Conservation (phyloP, 108 stramenopile species). For the Tribonema minus region DNA sequence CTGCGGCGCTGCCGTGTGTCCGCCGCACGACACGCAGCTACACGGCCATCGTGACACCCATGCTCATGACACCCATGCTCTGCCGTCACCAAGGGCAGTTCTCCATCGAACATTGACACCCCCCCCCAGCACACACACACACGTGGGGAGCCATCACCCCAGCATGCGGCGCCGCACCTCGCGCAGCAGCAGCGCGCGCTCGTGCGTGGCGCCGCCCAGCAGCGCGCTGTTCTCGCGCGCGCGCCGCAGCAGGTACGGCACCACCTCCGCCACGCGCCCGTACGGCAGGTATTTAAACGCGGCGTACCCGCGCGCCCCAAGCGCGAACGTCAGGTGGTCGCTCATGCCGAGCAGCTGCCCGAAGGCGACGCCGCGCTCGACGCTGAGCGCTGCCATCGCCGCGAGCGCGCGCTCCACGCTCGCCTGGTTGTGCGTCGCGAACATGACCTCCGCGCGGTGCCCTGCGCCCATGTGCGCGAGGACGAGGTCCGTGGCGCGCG, state of each 20-base stretch:
- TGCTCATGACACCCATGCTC: too few relatives aligned
- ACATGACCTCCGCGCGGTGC: conserved; percentile 70
- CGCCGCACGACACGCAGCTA: too few relatives aligned
- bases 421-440: conserved; percentile 83
- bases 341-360: conserved; percentile 95
- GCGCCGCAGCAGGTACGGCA: conserved; percentile 90
- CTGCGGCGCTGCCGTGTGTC: too few relatives aligned
- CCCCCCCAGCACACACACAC: neutral
- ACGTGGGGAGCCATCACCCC: neutral
- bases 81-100: too few relatives aligned
- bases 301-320: conserved; percentile 77
- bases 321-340: conserved; percentile 83
- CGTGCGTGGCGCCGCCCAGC: conserved; percentile 48
- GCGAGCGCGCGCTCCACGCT: conserved; percentile 71
- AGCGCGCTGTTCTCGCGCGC: conserved; percentile 89
- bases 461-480: conserved; percentile 67
- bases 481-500: conserved; percentile 9
- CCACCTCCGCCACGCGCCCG: conserved; percentile 82
- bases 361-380: conserved; percentile 67
- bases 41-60: too few relatives aligned
- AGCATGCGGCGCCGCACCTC: conserved; percentile 38
- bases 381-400: conserved; percentile 65
- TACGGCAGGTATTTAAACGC: conserved; percentile 82
- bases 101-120: neutral
- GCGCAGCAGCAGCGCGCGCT: conserved; percentile 11